Evolutionary conservation across 2,329 filamentous ascomycete species (phyloP).

Genomic region (Penicillium aurantiogriseum): DNA sequence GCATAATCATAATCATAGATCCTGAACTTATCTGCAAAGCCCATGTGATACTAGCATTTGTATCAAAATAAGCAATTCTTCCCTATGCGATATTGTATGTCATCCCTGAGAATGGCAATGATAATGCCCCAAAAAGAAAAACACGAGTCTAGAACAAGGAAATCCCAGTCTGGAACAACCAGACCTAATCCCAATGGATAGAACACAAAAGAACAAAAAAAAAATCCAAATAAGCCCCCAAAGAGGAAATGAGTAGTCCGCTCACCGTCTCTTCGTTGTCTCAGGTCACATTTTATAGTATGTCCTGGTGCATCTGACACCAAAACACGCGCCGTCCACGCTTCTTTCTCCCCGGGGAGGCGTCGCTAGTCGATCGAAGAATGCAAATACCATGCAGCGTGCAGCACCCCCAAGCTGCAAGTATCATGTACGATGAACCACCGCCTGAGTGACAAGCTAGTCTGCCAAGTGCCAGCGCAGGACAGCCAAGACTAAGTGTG

Average conservation of each 20-base stretch:
- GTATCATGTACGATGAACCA: conserved; percentile 5
- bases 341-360: conserved; percentile 3
- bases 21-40: background rate
- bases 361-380: conserved; percentile 7
- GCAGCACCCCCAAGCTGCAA: background rate
- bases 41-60: background rate
- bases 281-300: background rate
- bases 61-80: background rate
- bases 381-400: conserved; percentile 1
- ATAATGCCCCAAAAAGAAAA: background rate
- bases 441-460: background rate
- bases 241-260: background rate
- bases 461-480: conserved; percentile 8
- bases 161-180: background rate
- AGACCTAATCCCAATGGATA: background rate
- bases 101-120: background rate
- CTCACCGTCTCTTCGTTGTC: conserved; percentile 10
- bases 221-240: background rate
- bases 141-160: background rate
- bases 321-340: background rate
- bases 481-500: background rate
- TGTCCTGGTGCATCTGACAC: background rate
- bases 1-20: background rate
- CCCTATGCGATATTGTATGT: background rate
- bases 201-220: background rate